Base-by-base conservation (phyloP, 371 early-diverging fungal genomes). In the Apophysomyces elegans region DNA sequence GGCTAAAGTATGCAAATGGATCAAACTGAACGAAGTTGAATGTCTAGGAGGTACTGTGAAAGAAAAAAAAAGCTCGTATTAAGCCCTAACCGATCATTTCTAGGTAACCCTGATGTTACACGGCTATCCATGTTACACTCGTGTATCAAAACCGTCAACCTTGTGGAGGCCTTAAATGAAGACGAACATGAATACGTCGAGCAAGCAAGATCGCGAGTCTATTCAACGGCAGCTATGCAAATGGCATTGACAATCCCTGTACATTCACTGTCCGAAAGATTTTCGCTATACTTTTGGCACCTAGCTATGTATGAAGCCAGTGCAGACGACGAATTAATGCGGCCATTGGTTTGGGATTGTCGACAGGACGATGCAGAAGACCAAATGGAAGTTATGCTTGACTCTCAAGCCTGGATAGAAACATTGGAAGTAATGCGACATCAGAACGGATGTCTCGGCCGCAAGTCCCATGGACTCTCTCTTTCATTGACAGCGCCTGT, bases 171-270 rank as follows among this genome's bases (percentile, higher is more conserved):
- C 1, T 56, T 81, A 5, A 75, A 78, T 26, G 71, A 76, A 18
- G 74, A 74, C 36, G 61, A 64, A 0, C 69, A 75, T 37, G 68
- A 65, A 8, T 56, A 68, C 16, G 50, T 61, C 3, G 44, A 54
- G 11, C 61, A 68, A 56, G 16, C 37, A 43, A 16, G 32, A 18
- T 45, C 70, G 38, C 82, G 82, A 26, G 76, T 72, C 26, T 82
- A 82, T 65, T 75, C 77, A 11, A 79, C 76, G 2, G 82, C 82
- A 7, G 73, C 82, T 41, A 72, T 82, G 62, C 75, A 77, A 46
- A 36, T 75, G 43, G 56, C 73, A 1, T 37, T 74, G 1, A 37
- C 69, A 6, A 45, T 71, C 1, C 75, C 74, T 12, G 36, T 21
- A 5, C 56, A 54, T 3, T 59, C 58, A n/a, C 16, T 77, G 13